phyloP scores from a whole-genome alignment of 805 yeast species.

The Metschnikowia dekortorum region DNA sequence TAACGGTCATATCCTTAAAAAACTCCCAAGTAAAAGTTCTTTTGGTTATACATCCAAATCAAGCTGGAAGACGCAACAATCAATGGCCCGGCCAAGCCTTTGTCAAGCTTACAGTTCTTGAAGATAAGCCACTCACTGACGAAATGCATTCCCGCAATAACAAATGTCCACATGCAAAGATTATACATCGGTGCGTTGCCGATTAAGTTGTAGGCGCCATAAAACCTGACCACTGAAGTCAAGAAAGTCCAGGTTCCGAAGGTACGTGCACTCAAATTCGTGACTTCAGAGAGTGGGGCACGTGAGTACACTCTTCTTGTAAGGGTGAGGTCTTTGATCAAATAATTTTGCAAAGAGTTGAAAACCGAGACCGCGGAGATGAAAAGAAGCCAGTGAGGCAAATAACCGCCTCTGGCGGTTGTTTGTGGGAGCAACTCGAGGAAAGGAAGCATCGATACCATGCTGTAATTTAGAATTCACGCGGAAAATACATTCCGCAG shows the following conservation, averaged over 20 bases:
- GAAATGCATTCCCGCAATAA: slow-evolving; percentile 82
- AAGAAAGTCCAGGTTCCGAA: slow-evolving; percentile 97
- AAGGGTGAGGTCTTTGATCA: slow-evolving; percentile 59
- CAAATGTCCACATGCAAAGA: slow-evolving; percentile 73
- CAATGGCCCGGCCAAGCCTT: slow-evolving; percentile 86
- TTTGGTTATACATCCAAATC: slow-evolving; percentile 75
- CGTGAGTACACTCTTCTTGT: slow-evolving; percentile 74
- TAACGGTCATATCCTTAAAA: background rate
- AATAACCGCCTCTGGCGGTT: slow-evolving; percentile 42
- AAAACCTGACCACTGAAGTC: slow-evolving; percentile 77
- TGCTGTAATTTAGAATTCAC: background rate
- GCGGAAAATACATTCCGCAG: background rate
- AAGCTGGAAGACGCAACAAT: slow-evolving; percentile 66
- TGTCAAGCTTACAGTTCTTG: slow-evolving; percentile 77
- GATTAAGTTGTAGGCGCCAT: slow-evolving; percentile 73
- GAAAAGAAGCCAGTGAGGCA: slow-evolving; percentile 47
- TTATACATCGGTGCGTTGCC: slow-evolving; percentile 68
- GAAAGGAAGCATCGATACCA: slow-evolving; percentile 14
- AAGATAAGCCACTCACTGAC: slow-evolving; percentile 75
- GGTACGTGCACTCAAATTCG: slow-evolving; percentile 80
- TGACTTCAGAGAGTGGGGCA: slow-evolving; percentile 30
- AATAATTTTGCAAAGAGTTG: slow-evolving; percentile 84
- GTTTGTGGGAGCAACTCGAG: slow-evolving; percentile 17
- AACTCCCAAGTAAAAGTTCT: slow-evolving; percentile 49
- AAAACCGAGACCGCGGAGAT: slow-evolving; percentile 86